A percentile compares a stretch with the other conserved stretches of the same genome.
Conservation (phyloP, 164 flowering plant genomes). For the Kingdonia uniflora region DNA sequence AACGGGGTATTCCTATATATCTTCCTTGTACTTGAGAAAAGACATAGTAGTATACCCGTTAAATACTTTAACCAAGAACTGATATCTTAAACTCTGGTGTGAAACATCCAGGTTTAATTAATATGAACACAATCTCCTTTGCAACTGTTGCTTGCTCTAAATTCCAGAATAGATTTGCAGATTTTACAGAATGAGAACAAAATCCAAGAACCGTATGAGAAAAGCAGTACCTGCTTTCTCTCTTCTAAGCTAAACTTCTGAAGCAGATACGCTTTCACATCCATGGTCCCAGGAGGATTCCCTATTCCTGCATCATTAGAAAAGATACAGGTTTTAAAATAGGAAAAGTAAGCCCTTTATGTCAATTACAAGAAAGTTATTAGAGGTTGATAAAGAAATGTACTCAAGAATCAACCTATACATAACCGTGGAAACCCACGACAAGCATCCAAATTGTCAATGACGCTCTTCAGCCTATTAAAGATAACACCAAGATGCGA, state of each 20-base stretch:
- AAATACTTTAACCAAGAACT: too few relatives aligned
- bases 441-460: slow-evolving; percentile 72
- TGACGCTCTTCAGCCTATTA: slow-evolving; percentile 77
- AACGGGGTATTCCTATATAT: too few relatives aligned
- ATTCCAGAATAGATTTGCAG: neutral
- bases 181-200: neutral
- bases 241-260: slow-evolving; percentile 80
- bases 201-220: neutral
- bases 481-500: slow-evolving; percentile 6
- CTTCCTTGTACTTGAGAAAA: too few relatives aligned
- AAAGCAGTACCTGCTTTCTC: slow-evolving; percentile 48
- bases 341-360: neutral
- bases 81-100: too few relatives aligned
- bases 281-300: slow-evolving; percentile 94
- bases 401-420: slow-evolving; percentile 46
- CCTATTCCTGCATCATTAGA: slow-evolving; percentile 56
- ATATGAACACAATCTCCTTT: too few relatives aligned
- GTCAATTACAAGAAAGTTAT: too few relatives aligned
- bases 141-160: too few relatives aligned
- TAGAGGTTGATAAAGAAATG: neutral
- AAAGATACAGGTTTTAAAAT: neutral
- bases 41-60: too few relatives aligned
- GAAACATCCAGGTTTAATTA: too few relatives aligned
- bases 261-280: slow-evolving; percentile 82
- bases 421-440: slow-evolving; percentile 79